Evolutionary conservation across 2,329 filamentous ascomycete genomes (phyloP).

Genomic region (Colletotrichum euphorbiae): DNA sequence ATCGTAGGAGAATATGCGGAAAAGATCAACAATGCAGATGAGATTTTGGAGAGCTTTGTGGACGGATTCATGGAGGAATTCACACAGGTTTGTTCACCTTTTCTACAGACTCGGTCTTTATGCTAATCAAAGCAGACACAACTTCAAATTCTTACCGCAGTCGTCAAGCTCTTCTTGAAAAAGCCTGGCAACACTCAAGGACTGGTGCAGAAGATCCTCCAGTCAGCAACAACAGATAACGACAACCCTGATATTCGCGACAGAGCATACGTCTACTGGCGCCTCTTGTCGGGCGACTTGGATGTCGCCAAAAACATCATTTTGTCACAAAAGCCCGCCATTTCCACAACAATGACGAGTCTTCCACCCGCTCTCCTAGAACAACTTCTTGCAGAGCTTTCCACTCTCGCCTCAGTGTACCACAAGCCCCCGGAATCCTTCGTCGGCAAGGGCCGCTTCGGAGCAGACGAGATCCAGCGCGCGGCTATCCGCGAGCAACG

Average conservation of each 20-base stretch:
- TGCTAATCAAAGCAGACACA: conserved; percentile 74
- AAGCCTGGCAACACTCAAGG: conserved; percentile 92
- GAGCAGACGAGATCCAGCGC: conserved; percentile 92
- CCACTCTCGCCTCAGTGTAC: conserved; percentile 95
- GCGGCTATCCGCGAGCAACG: conserved; percentile 97
- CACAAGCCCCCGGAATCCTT: conserved; percentile 99
- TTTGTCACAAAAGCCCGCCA: conserved; percentile 92
- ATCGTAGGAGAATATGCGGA: conserved; percentile 99
- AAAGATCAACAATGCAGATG: conserved; percentile 98
- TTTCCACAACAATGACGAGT: conserved; percentile 92
- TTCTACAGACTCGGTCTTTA: neutral
- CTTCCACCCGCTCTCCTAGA: conserved; percentile 87
- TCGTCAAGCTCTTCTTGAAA: conserved; percentile 97
- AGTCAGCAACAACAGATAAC: conserved; percentile 91
- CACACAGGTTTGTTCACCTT: conserved; percentile 74
- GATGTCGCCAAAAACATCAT: conserved; percentile 91
- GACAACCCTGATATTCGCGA: conserved; percentile 98
- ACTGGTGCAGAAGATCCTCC: conserved; percentile 93
- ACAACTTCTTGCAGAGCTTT: conserved; percentile 89
- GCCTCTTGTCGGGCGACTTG: conserved; percentile 90
- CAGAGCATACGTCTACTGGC: conserved; percentile 98
- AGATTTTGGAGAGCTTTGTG: conserved; percentile 91
- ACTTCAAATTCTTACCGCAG: conserved; percentile 94
- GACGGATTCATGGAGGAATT: conserved; percentile 97
- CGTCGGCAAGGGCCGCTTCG: conserved; percentile 92